These are phyloP conservation scores for Neurospora sp. DNA, from an alignment of 495 filamentous ascomycete genomes.

Conservation along the genomic window DNA sequence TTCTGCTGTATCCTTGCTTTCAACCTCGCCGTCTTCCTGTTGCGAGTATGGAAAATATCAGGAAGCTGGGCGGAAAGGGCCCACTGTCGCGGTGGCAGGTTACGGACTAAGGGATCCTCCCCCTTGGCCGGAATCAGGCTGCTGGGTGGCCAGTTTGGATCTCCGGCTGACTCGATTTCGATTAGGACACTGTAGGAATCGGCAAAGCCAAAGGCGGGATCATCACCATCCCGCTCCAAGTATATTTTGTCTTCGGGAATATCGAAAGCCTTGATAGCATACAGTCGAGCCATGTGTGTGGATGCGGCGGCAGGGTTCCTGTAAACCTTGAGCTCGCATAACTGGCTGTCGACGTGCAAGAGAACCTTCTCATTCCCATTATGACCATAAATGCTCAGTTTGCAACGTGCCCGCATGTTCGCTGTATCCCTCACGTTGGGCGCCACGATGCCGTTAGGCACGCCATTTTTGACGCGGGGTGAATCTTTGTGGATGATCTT, in stretches of 20 bases:
- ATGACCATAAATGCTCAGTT: conserved; percentile 26
- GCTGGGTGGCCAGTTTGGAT: conserved; percentile 37
- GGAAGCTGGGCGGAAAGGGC: conserved; percentile 27
- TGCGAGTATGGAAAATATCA: conserved; percentile 28
- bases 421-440: conserved; percentile 28
- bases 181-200: conserved; percentile 36
- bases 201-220: conserved; percentile 30
- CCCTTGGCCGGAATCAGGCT: conserved; percentile 24
- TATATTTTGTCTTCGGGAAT: conserved; percentile 37
- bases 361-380: conserved; percentile 18
- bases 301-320: conserved; percentile 29
- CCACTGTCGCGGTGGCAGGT: conserved; percentile 24
- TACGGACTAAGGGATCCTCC: conserved; percentile 10
- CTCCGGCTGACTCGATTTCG: conserved; percentile 36
- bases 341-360: conserved; percentile 36
- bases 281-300: conserved; percentile 33
- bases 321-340: conserved; percentile 35
- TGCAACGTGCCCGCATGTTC: conserved; percentile 32
- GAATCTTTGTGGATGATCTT: conserved; percentile 36
- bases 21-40: conserved; percentile 26
- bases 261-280: conserved; percentile 33
- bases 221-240: conserved; percentile 29
- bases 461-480: conserved; percentile 25
- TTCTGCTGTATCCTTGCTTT: conserved; percentile 24
- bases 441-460: conserved; percentile 28